These are phyloP conservation scores for Erodium moschatum DNA, from an alignment of 441 rosid genomes.

Conservation along the genomic window DNA sequence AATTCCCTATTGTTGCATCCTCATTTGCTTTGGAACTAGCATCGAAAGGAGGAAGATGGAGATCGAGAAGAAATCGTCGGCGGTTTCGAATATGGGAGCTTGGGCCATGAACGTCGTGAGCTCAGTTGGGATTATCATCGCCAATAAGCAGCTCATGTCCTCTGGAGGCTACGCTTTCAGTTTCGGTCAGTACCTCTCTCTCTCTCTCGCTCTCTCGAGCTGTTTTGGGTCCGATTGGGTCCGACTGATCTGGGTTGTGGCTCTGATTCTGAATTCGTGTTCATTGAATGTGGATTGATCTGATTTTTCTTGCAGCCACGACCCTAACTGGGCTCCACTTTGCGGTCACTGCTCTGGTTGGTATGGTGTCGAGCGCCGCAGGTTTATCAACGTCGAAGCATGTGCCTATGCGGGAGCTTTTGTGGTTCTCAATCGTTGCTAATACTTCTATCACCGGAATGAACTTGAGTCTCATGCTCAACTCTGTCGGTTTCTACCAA, in stretches of 20 bases:
- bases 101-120: constrained; percentile 81
- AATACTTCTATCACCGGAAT: constrained; percentile 79
- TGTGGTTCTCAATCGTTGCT: constrained; percentile 84
- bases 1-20: not conserved
- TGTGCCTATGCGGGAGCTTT: constrained; percentile 90
- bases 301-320: constrained; percentile 43
- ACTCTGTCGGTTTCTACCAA: constrained; percentile 93
- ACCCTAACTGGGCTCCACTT: constrained; percentile 94
- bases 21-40: not conserved
- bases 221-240: not conserved
- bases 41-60: constrained; percentile 28
- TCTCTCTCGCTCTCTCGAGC: not conserved
- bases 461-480: constrained; percentile 94
- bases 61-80: constrained; percentile 43
- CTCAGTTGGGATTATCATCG: constrained; percentile 84
- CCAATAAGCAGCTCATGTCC: constrained; percentile 85
- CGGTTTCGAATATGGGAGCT: constrained; percentile 69
- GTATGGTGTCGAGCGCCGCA: constrained; percentile 84
- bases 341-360: constrained; percentile 76
- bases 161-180: constrained; percentile 59
- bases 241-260: not conserved
- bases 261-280: no score
- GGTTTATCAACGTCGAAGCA: constrained; percentile 67
- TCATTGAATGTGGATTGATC: not conserved
- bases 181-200: constrained; percentile 41